Evolutionary conservation across 768 basidiomycete species (phyloP).

Genomic region (Phanerodontia chrysosporium): DNA sequence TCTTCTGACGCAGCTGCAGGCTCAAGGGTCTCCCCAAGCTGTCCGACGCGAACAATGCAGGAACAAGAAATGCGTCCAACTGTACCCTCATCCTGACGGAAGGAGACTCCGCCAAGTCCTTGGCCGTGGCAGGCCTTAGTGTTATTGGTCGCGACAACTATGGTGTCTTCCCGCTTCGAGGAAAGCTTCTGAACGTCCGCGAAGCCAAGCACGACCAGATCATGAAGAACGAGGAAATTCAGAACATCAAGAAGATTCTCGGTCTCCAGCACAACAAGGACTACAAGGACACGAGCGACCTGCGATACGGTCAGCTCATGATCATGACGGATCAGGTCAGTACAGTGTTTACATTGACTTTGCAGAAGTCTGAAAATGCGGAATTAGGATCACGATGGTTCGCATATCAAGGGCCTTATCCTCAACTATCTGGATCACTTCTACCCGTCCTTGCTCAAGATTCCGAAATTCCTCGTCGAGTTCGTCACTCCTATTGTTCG

Average conservation of each 20-base stretch:
- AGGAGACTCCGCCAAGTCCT: constrained; percentile 97
- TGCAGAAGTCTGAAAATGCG: no score
- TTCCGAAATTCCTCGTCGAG: constrained; percentile 92
- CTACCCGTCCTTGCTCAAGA: constrained; percentile 87
- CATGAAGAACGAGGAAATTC: constrained; percentile 97
- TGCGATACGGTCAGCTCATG: constrained; percentile 95
- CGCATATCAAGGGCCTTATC: constrained; percentile 99
- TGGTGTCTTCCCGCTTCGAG: constrained; percentile 96
- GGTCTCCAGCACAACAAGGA: constrained; percentile 93
- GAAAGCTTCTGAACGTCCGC: constrained; percentile 94
- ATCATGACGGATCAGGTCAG: constrained; percentile 99
- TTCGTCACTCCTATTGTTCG: constrained; percentile 98
- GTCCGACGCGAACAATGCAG: constrained; percentile 96
- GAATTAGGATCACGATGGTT: constrained; percentile 93
- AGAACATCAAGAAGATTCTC: constrained; percentile 97
- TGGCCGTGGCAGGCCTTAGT: constrained; percentile 90
- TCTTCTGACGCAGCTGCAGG: constrained; percentile 39
- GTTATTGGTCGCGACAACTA: constrained; percentile 96
- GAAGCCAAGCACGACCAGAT: constrained; percentile 96
- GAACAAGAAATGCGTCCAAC: constrained; percentile 69
- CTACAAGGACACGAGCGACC: constrained; percentile 58
- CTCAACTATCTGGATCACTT: constrained; percentile 98
- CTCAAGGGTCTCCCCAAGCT: constrained; percentile 90
- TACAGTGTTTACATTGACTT: constrained; percentile 6
- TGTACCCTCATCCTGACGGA: constrained; percentile 98